phyloP scores from a whole-genome alignment of 2,329 filamentous ascomycete genomes.

The Cytospora paraplurivora region DNA sequence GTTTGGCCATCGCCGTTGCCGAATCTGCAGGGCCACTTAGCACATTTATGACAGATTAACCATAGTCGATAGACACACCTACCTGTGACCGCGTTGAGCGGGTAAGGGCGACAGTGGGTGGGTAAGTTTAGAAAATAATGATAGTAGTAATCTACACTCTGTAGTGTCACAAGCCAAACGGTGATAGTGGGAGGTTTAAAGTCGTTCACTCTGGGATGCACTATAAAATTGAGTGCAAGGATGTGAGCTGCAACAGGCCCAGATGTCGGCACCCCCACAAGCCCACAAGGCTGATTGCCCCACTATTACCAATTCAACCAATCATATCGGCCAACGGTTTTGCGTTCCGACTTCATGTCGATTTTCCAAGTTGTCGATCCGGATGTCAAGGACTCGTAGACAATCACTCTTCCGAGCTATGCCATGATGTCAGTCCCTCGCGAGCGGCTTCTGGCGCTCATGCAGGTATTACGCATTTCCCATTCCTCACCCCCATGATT shows the following conservation, averaged over 20 bases:
- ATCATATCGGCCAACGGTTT: conserved; percentile 16
- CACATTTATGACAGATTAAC: neutral
- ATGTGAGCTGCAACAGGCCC: neutral
- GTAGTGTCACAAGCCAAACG: neutral
- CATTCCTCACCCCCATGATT: conserved; percentile 4
- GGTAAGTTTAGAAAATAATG: neutral
- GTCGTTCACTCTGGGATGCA: neutral
- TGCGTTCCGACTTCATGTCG: conserved; percentile 26
- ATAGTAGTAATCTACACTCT: neutral
- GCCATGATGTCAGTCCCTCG: conserved; percentile 64
- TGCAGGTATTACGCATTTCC: conserved; percentile 63
- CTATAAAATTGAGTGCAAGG: neutral
- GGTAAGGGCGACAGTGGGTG: neutral
- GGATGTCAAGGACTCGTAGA: conserved; percentile 3
- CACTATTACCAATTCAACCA: conserved; percentile 31
- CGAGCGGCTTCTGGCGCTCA: conserved; percentile 67
- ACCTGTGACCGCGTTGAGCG: neutral
- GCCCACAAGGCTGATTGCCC: conserved; percentile 23
- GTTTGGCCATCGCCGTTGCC: conserved; percentile 44
- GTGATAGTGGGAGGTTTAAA: no score
- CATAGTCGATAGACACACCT: neutral
- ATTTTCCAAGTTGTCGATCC: conserved; percentile 5
- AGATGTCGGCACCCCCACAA: neutral
- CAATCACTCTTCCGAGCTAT: conserved; percentile 31
- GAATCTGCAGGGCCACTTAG: neutral